Base-by-base conservation (phyloP, 2,329 filamentous ascomycete species). In the Trichoderma atroviride region DNA sequence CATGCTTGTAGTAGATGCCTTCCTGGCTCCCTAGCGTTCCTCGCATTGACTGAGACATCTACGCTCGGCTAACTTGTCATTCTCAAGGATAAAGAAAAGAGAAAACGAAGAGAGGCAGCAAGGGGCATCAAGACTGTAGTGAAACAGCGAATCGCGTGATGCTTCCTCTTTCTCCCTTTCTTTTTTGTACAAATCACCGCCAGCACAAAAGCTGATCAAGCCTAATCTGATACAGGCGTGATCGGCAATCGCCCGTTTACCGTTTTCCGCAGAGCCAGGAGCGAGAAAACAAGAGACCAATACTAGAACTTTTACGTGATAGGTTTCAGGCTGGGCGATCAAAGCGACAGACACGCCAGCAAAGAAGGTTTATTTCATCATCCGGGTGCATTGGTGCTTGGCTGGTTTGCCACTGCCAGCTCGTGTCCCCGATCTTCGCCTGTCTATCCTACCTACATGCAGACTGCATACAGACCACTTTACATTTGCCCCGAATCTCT, bases 321-420 rank as follows among this genome's bases (percentile, higher is more conserved):
- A 67, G 50, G 62, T n/a, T 35, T 6, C 40, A 33, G 56, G 24
- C 57, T 52, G 53, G 47, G 13, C 22, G 57, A 19, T 57, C 53
- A 47, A 4, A 61, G 47, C 61, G 65, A 19, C 64, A 63, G 33
- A 55, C 47, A 70, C 60, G 61, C 47, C 67, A 69, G 61, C 60
- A 33, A 68, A 53, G 33, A 59, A 55, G 37, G 47, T 43, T 52
- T n/a, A 24, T 59, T 53, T 52, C 40, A 19, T 56, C 43, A 69
- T 56, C 61, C 57, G 56, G 16, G 40, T 37, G 31, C 55, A 33
- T 66, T 66, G 63, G 33, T 58, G 13, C 40, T 61, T 35, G 65
- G 27, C 52, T 40, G n/a, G 59, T 29, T 59, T 58, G 31, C 43
- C 56, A 47, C 55, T 27, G 61, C 35, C 40, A 31, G 22, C 37